Evolutionary conservation across 495 filamentous ascomycete genomes (phyloP).

Genomic region (Aspergillus panamensis): DNA sequence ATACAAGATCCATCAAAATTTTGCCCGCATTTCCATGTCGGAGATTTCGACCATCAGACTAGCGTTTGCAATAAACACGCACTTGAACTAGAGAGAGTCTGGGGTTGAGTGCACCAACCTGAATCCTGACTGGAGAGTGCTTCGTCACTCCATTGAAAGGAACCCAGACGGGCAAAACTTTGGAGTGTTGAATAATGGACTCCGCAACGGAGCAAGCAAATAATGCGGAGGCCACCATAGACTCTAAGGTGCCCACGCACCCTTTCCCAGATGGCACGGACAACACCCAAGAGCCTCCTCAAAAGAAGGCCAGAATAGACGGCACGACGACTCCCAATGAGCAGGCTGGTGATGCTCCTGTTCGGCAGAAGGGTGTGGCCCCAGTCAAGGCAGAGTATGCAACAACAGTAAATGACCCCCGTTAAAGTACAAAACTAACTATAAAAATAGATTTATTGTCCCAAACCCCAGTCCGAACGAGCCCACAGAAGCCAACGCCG

Average conservation of each 20-base stretch:
- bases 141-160: neutral
- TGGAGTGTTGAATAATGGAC: constrained; percentile 15
- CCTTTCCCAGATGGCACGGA: constrained; percentile 14
- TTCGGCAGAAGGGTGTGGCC: constrained; percentile 63
- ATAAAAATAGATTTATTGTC: constrained; percentile 54
- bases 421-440: constrained; percentile 12
- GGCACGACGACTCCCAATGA: constrained; percentile 28
- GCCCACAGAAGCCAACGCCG: constrained; percentile 30
- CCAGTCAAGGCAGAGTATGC: constrained; percentile 81
- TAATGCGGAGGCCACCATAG: constrained; percentile 11
- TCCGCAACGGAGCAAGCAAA: constrained; percentile 9
- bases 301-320: constrained; percentile 60
- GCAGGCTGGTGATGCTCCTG: constrained; percentile 10
- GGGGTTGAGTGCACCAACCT: neutral
- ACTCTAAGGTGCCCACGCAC: constrained; percentile 10
- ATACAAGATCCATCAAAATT: constrained; percentile 8
- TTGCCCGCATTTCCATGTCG: constrained; percentile 8
- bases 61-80: neutral
- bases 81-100: neutral
- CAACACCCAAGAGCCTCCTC: constrained; percentile 43
- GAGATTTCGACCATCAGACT: neutral
- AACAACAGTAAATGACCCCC: neutral
- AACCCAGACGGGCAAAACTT: neutral
- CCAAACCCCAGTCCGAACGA: constrained; percentile 25
- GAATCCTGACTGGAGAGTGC: neutral